Conservation (phyloP, 1,284 basidiomycete genomes). For the Heliocybe sulcata region DNA sequence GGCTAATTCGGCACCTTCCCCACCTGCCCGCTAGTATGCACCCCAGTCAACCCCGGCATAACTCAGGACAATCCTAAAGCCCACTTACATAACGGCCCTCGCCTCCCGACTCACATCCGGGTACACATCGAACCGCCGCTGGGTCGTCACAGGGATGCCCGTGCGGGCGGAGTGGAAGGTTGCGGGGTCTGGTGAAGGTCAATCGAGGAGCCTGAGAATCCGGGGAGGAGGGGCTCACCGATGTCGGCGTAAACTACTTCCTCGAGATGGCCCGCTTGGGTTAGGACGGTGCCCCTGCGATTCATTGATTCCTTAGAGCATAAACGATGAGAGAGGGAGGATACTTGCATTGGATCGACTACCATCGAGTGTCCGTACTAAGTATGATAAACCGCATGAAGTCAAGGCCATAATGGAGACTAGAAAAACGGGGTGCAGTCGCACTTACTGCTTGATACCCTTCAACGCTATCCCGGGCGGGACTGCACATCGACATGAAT, state of each 20-base stretch:
- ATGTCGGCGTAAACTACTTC: conserved; percentile 78
- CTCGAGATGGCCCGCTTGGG: conserved; percentile 76
- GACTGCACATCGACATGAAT: conserved; percentile 93
- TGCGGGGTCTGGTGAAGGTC: conserved; percentile 60
- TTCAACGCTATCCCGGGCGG: conserved; percentile 79
- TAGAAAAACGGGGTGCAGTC: not conserved
- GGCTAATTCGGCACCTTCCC: no score
- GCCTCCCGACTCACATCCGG: conserved; percentile 47
- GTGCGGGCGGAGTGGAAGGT: conserved; percentile 62
- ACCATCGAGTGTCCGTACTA: conserved; percentile 90
- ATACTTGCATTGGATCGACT: conserved; percentile 78
- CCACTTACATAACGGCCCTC: no score
- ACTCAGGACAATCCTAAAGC: no score
- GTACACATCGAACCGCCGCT: conserved; percentile 91
- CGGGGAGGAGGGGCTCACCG: conserved; percentile 42
- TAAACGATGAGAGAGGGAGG: not conserved
- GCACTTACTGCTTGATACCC: conserved; percentile 77
- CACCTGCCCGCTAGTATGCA: no score
- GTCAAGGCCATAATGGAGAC: not conserved
- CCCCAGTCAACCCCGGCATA: no score
- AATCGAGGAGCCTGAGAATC: not conserved
- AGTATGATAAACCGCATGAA: conserved; percentile 3
- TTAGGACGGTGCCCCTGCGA: conserved; percentile 71
- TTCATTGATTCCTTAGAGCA: conserved; percentile 7
- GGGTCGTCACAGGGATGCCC: conserved; percentile 83